Percentiles rank a stretch among this genome's conserved stretches.
phyloP scores from a whole-genome alignment of 2,329 filamentous ascomycete genomes.

The Paecilomyces fulvus region DNA sequence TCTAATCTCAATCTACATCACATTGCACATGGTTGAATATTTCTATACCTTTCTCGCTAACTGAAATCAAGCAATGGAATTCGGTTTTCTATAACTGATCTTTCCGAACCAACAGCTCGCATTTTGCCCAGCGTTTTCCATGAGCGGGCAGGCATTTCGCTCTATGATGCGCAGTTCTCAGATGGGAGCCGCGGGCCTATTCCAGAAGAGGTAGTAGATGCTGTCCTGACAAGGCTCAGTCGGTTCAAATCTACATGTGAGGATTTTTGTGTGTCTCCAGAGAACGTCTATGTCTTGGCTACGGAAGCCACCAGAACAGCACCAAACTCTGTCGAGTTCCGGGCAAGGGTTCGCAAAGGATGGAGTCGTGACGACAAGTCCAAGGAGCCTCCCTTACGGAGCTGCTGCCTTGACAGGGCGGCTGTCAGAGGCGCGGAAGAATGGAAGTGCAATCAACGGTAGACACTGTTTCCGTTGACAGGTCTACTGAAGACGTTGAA shows the following conservation, averaged over 20 bases:
- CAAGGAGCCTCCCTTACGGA: background rate
- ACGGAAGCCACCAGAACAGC: conserved; percentile 84
- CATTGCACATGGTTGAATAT: background rate
- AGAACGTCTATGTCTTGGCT: conserved; percentile 66
- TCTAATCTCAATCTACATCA: background rate
- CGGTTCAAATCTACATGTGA: conserved; percentile 65
- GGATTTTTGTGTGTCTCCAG: conserved; percentile 56
- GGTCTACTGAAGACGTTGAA: too few species aligned
- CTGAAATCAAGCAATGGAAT: conserved; percentile 62
- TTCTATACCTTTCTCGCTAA: background rate
- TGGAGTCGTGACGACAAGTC: background rate
- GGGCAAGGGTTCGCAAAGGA: conserved; percentile 46
- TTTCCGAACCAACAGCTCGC: conserved; percentile 62
- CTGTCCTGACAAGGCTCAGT: conserved; percentile 57
- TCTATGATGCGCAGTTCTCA: conserved; percentile 68
- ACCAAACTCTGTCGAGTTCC: conserved; percentile 61
- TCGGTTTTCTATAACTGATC: conserved; percentile 78
- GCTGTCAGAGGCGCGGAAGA: background rate
- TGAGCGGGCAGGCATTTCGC: conserved; percentile 69
- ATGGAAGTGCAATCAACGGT: too few species aligned
- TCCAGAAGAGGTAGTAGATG: conserved; percentile 49
- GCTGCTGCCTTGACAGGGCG: background rate
- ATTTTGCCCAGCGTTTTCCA: conserved; percentile 70
- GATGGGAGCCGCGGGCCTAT: conserved; percentile 44
- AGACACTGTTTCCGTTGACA: too few species aligned